Base-by-base conservation (phyloP, 1,284 basidiomycete species). In the Gyrodon tennesseensis region DNA sequence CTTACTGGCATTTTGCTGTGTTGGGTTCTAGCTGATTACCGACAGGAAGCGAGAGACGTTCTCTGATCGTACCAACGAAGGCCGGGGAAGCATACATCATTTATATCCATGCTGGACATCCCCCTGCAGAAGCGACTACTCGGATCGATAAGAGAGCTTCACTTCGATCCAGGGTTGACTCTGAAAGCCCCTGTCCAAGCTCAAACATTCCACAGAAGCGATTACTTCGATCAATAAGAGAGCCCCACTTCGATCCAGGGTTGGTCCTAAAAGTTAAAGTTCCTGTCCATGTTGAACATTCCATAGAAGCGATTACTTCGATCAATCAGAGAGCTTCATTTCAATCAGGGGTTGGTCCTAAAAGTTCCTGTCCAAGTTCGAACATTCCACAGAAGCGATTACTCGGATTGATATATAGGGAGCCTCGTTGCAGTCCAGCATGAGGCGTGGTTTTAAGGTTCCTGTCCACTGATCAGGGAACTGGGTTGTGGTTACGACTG, bases 101-200 rank as follows among this genome's bases (percentile, higher is more conserved):
- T 37, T 58, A 58, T 56, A 58, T 3, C 46, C 49, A 27, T 23
- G 43, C n/a, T 16, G 51, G 55, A 27, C 34, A 27, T n/a, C n/a
- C n/a, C 37, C 37, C 37, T 11, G 21, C 52, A 34, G 34, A 37
- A 37, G 52, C 37, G 25, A 21, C 21, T 55, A 15, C 12, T 21
- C 37, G 37, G 53, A 39, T 27, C 37, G 34, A 54, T 40, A 39
- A 55, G 43, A 43, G 43, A 23, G 23, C 23, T 19, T 15, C 31
- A 7, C 34, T 34, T 7, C 9, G 15, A 34, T 52, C 29, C 51
- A 31, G 13, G 29, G 29, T 8, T 21, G 27, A n/a, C n/a, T n/a
- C n/a, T n/a, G n/a, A n/a, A n/a, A n/a, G n/a, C n/a, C n/a, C n/a
- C n/a, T n/a, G n/a, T n/a, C n/a, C n/a, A n/a, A n/a, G 34, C 11